Conservation (phyloP, 176 grass and related monocot species). For the Pharus latifolius region DNA sequence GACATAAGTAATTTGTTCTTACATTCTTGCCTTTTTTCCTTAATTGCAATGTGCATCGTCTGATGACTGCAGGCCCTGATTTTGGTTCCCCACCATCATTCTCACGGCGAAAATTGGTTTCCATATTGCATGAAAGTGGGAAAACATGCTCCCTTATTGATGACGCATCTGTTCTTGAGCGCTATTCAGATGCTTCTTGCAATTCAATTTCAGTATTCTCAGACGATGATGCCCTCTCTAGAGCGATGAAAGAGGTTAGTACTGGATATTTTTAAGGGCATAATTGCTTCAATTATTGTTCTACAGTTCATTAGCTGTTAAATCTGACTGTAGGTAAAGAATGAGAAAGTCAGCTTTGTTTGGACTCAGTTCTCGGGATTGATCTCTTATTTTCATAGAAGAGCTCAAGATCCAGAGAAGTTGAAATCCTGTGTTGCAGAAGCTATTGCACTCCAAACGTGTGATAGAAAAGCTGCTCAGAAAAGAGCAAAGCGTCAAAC, state of each 20-base stretch:
- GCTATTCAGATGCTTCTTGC: slow-evolving; percentile 83
- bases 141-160: slow-evolving; percentile 77
- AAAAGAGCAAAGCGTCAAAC: slow-evolving; percentile 41
- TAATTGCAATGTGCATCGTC: background rate
- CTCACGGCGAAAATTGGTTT: slow-evolving; percentile 47
- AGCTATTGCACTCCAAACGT: slow-evolving; percentile 72
- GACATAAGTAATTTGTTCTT: background rate
- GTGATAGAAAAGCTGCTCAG: slow-evolving; percentile 43
- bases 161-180: slow-evolving; percentile 45
- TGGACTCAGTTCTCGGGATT: slow-evolving; percentile 83
- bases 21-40: background rate
- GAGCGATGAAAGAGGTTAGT: slow-evolving; percentile 73
- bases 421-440: slow-evolving; percentile 63
- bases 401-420: slow-evolving; percentile 46
- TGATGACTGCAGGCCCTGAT: slow-evolving; percentile 65
- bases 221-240: slow-evolving; percentile 76
- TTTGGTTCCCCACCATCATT: slow-evolving; percentile 62
- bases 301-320: background rate
- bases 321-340: slow-evolving; percentile 57
- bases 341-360: slow-evolving; percentile 67
- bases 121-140: slow-evolving; percentile 55
- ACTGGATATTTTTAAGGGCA: background rate
- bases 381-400: slow-evolving; percentile 48
- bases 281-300: background rate
- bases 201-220: slow-evolving; percentile 80